Percentiles rank a stretch among this genome's conserved stretches.
Evolutionary conservation across 2,329 filamentous ascomycete species (phyloP).

Genomic region (Rachicladosporium sp.): DNA sequence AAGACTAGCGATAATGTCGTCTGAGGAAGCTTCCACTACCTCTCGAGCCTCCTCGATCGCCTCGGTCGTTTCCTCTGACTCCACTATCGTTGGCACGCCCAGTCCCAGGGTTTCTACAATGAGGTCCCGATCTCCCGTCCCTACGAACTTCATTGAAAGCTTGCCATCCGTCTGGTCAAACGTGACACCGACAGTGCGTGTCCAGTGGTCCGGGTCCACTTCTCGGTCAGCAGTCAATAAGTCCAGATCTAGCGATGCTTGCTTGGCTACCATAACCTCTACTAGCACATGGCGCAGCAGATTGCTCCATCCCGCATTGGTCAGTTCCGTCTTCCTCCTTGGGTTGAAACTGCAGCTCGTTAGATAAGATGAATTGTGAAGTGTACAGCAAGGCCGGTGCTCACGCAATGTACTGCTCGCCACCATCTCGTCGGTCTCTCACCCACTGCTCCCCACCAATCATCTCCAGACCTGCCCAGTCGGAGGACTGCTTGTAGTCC

Average conservation of each 20-base stretch:
- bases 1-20: too few species aligned
- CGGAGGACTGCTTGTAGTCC: constrained; percentile 35
- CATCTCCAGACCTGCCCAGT: constrained; percentile 41
- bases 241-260: constrained; percentile 26
- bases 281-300: constrained; percentile 43
- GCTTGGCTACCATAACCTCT: constrained; percentile 40
- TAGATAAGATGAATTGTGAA: constrained; percentile 1
- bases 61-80: too few species aligned
- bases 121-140: too few species aligned
- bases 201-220: constrained; percentile 6
- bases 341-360: constrained; percentile 25
- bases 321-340: constrained; percentile 23
- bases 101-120: too few species aligned
- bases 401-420: constrained; percentile 26
- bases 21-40: too few species aligned
- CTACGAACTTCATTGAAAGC: too few species aligned
- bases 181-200: constrained; percentile 4
- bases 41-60: too few species aligned
- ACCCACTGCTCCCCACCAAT: constrained; percentile 40
- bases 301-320: constrained; percentile 26
- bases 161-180: constrained; percentile 3
- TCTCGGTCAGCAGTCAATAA: constrained; percentile 22
- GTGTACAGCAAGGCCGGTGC: constrained; percentile 6
- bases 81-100: too few species aligned
- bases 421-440: constrained; percentile 21